phyloP scores from a whole-genome alignment of 2,329 filamentous ascomycete genomes.

The Alternaria novae-zelandiae region DNA sequence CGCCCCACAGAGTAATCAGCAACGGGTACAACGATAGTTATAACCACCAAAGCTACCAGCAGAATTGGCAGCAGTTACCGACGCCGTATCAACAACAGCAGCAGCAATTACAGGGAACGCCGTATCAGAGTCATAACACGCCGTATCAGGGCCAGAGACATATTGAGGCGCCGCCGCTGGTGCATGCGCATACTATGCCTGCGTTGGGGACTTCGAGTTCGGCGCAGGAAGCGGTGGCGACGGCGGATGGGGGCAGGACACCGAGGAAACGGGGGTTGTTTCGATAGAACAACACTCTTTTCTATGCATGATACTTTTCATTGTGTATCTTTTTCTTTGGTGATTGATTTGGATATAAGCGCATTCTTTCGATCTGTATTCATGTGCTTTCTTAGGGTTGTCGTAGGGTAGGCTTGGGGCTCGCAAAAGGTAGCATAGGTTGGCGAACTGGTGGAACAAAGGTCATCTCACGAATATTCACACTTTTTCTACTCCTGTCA shows the following conservation, averaged over 20 bases:
- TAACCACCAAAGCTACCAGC: conserved; percentile 19
- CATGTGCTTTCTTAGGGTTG: background rate
- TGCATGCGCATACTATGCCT: conserved; percentile 40
- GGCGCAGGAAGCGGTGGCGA: conserved; percentile 7
- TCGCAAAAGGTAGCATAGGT: background rate
- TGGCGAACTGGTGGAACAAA: background rate
- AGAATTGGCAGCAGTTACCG: conserved; percentile 19
- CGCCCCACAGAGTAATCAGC: conserved; percentile 37
- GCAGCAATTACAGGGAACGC: conserved; percentile 12
- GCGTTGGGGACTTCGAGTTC: conserved; percentile 22
- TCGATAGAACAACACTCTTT: conserved; percentile 7
- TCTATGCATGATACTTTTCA: background rate
- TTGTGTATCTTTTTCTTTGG: background rate
- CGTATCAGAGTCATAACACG: conserved; percentile 19
- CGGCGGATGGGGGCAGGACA: conserved; percentile 19
- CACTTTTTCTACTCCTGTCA: background rate
- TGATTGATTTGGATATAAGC: background rate
- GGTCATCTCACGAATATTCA: background rate
- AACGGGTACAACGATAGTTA: conserved; percentile 22
- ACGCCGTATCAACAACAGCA: conserved; percentile 10
- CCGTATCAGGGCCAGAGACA: conserved; percentile 17
- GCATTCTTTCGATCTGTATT: background rate
- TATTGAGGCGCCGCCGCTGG: conserved; percentile 26
- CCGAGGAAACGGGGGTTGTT: conserved; percentile 29
- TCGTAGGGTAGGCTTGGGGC: background rate